phyloP scores from a whole-genome alignment of 169 alveolate species.

The Plasmodium sp. region DNA sequence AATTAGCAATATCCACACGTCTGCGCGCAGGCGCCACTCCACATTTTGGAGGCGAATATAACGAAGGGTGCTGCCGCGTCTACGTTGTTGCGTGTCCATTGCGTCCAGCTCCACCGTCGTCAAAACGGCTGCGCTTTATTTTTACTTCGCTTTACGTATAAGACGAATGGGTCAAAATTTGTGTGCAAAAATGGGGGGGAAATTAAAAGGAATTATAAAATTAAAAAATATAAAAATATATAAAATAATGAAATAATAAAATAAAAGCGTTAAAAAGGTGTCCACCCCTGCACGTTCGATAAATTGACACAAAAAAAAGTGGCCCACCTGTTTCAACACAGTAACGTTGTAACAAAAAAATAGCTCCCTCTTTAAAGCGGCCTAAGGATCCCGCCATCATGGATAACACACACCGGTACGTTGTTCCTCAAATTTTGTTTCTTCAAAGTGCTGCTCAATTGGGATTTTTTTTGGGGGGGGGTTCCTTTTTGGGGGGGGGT shows the following conservation, averaged over 20 bases:
- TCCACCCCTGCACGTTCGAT: background rate
- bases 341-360: background rate
- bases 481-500: background rate
- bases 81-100: background rate
- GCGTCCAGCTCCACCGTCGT: background rate
- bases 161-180: background rate
- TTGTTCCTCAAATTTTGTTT: background rate
- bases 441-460: background rate
- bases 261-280: background rate
- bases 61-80: background rate
- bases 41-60: background rate
- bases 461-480: background rate
- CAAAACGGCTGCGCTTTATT: background rate
- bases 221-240: too few species aligned
- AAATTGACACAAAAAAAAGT: background rate
- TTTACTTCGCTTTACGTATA: background rate
- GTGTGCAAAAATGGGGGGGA: background rate
- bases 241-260: background rate
- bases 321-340: too few species aligned
- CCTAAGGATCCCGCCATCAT: background rate
- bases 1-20: background rate
- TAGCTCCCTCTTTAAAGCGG: background rate
- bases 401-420: background rate
- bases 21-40: background rate
- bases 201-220: too few species aligned